Conservation (phyloP, 106 monocot species). For the Apostasia ramifera region DNA sequence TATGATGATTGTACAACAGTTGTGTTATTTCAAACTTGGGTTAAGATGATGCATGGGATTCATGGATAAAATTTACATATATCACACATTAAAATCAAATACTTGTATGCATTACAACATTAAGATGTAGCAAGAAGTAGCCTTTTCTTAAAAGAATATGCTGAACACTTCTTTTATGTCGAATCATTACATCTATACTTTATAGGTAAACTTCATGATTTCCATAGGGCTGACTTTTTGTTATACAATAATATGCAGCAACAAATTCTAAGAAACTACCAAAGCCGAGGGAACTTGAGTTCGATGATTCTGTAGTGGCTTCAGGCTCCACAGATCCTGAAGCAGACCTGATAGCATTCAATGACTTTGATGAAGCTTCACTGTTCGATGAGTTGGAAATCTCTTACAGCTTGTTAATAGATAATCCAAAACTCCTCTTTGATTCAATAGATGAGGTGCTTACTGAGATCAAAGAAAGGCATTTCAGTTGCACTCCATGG, state of each 20-base stretch:
- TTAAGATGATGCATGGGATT: too few species aligned
- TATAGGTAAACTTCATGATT: neutral
- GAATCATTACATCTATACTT: too few species aligned
- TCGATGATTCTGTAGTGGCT: constrained; percentile 13
- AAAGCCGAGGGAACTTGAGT: neutral
- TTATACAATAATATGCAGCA: neutral
- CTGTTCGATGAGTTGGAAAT: constrained; percentile 71
- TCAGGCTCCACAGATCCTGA: constrained; percentile 18
- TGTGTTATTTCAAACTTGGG: too few species aligned
- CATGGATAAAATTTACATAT: too few species aligned
- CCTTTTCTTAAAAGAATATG: too few species aligned
- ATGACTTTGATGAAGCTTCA: constrained; percentile 38
- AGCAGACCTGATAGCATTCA: constrained; percentile 10
- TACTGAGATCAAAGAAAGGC: constrained; percentile 35
- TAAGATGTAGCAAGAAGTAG: too few species aligned
- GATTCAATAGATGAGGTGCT: constrained; percentile 74
- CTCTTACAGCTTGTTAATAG: constrained; percentile 28
- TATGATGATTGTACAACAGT: too few species aligned
- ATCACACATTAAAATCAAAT: too few species aligned
- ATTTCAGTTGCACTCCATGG: constrained; percentile 32
- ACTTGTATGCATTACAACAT: too few species aligned
- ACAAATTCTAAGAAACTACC: neutral
- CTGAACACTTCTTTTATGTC: too few species aligned
- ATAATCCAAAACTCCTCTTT: constrained; percentile 68
- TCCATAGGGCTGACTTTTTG: neutral